Base-by-base conservation (phyloP, 2,329 filamentous ascomycete species). In the Aspergillus glaucus region DNA sequence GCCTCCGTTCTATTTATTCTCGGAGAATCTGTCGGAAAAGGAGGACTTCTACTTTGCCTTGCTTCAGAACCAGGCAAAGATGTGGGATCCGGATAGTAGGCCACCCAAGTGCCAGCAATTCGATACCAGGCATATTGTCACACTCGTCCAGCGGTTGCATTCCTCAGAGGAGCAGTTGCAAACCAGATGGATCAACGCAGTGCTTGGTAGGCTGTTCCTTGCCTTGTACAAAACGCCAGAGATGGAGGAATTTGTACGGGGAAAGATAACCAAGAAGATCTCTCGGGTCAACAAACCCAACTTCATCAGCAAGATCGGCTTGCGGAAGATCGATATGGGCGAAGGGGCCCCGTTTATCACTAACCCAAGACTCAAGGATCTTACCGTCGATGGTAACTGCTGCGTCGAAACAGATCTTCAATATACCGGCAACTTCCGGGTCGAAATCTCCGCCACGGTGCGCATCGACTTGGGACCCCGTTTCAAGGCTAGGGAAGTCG, bases 11-110 rank as follows among this genome's bases (percentile, higher is more conserved):
- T 97, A 85, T 63, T 76, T 98, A 4, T 98, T 97, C 68, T 94
- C 88, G 0, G 90, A 97, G 57, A 95, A 94, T 62, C 88, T 88
- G 65, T 95, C 91, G 0, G 89, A 93, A 43, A 98, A 98, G 68
- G 93, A 98, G 68, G 93, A 98, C 65, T 97, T 98, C 70, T 98
- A 98, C 67, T 92, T 95, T 69, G 87, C 92, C 10, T 76, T 98
- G 58, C 75, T 98, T 36, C 84, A 85, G 59, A 94, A 91, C 55
- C 87, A 95, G 64, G 85, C 90, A 57, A 83, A 85, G 59, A 79
- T 80, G 14, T 76, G 81, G 49, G 76, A 78, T 36, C 72, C 75
- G 2, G 74, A 75, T 19, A 74, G 78, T 47, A 74, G 75, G 17
- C 79, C 83, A 1, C 89, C 90, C 0, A 77, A 78, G 46, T 86